Evolutionary conservation across 2,329 filamentous ascomycete genomes (phyloP), one percentile per base, ranked within the genome.

Genomic region (Cadophora sp.): DNA sequence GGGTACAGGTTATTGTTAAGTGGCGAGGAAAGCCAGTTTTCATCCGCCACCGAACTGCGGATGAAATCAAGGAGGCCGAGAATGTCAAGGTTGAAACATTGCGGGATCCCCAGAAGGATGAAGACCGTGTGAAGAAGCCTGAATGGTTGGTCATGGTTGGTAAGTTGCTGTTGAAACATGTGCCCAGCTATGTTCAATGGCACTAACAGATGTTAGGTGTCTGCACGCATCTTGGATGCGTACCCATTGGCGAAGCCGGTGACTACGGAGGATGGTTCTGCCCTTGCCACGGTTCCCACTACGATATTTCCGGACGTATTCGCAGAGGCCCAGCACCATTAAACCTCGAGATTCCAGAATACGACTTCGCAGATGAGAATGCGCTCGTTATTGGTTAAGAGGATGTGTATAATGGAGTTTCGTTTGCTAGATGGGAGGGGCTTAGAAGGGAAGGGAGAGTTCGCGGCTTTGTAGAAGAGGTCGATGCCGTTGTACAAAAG

Each of bases 11-110:
- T 81, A 97, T 99, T 82, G 97, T 99, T 88, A 99, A 99, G 87
- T 99, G 96, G 96, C 92, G 96, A 87, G 96, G 96, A 82, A 99
- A 99, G 92, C 96, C 96, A 82, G 94, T 99, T 82, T 99, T 99
- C 87, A 94, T 99, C 89, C 94, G 96, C 82, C 96, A 99, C 91
- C 93, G 96, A 80, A 99, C 96, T 77, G 84, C 89, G 78, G 86
- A 87, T 79, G 96, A 99, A 86, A 98, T 99, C 85, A 89, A 94
- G 79, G 92, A 97, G 84, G 96, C 96, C 81, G 94, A 97, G 85
- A 88, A 91, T 80, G 89, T 93, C 82, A 92, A 97, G 81, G 87
- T 97, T 82, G 82, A 93, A 78, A 81, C 87, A 73, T 89, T 99
- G 78, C 91, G 96, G 84, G 95, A 99, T 82, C 97, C 96, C 76